Base-by-base conservation (phyloP, 768 basidiomycete genomes). In the Hypsizygus marmoreus region DNA sequence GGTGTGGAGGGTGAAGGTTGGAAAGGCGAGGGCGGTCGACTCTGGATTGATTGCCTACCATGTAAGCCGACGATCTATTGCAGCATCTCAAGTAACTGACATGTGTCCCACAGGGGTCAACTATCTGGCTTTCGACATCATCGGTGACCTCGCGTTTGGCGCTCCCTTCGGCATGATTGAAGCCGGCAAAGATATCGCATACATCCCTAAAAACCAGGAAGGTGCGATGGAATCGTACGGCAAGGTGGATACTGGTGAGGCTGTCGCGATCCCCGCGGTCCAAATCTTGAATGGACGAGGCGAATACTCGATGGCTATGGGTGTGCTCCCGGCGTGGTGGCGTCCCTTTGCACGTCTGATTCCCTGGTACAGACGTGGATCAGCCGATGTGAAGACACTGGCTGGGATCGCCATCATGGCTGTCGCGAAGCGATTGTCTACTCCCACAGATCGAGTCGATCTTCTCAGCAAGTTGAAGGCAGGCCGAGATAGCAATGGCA, bases 131-230 rank as follows among this genome's bases (percentile, higher is more conserved):
- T 81, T 81, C 53, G 78, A 80, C 63, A 90, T 92, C 55, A 88
- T 93, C 33, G 90, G 88, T 64, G 89, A 93, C 62, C 76, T 93
- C 11, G 87, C 90, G 0, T 94, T 94, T 55, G 92, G 92, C 1
- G 79, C 81, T 2, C 88, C 92, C 0, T 95, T 95, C 56, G 91
- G 91, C 13, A 95, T 95, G 92, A 72, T 95, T 49, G 58, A 79
- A 42, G 78, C 84, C 5, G 85, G 78, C 19, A 81, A 80, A 41
- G 91, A 94, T 58, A 73, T 79, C 7, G 89, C 87, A 1, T 72
- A 82, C 4, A 85, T 88, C 2, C 85, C 87, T 4, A 73, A 74
- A 14, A 71, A 77, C 30, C 79, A 78, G 17, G 53, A 75, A 44
- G 69, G 71, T 12, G 82, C 76, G 3, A 82, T 86, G 73, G 62